Percentiles rank a stretch among this genome's conserved stretches.
Conservation (phyloP, 352 stramenopile genomes). For the Globisporangium heterothallicum region DNA sequence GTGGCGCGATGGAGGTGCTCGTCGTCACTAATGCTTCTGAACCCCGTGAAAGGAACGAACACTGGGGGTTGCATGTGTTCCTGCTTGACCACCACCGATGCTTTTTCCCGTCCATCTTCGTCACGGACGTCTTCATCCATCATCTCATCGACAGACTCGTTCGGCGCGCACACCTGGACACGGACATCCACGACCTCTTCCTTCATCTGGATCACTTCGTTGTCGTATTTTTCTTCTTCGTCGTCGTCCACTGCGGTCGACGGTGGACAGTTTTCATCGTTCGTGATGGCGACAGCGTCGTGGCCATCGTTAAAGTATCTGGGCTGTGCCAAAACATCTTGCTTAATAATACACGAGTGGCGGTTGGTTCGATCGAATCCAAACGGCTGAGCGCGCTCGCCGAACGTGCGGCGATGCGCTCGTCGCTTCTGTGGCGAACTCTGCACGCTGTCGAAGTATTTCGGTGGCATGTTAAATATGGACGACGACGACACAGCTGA, state of each 20-base stretch:
- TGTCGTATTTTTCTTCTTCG: background rate
- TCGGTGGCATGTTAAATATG: conserved; percentile 29
- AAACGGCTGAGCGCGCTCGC: conserved; percentile 46
- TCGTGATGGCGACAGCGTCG: background rate
- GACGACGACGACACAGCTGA: conserved; percentile 8
- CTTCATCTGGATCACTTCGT: conserved; percentile 8
- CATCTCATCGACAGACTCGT: conserved; percentile 4
- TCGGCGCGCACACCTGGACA: background rate
- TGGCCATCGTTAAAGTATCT: background rate
- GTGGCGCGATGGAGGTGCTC: conserved; percentile 4
- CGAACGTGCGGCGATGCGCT: conserved; percentile 54
- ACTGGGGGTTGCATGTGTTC: conserved; percentile 14
- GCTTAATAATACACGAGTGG: conserved; percentile 4
- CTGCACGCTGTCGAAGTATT: conserved; percentile 33
- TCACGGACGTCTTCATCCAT: conserved; percentile 5
- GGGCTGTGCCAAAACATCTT: background rate
- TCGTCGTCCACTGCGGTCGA: background rate
- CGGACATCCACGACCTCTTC: conserved; percentile 6
- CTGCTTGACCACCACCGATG: background rate
- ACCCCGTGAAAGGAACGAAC: conserved; percentile 1
- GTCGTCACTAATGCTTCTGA: conserved; percentile 15
- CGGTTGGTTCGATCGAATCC: conserved; percentile 22
- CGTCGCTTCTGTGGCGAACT: conserved; percentile 36
- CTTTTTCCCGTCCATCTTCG: conserved; percentile 3
- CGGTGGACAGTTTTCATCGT: background rate